Conservation (phyloP, 2,329 filamentous ascomycete species). For the Apiospora saccharicola region DNA sequence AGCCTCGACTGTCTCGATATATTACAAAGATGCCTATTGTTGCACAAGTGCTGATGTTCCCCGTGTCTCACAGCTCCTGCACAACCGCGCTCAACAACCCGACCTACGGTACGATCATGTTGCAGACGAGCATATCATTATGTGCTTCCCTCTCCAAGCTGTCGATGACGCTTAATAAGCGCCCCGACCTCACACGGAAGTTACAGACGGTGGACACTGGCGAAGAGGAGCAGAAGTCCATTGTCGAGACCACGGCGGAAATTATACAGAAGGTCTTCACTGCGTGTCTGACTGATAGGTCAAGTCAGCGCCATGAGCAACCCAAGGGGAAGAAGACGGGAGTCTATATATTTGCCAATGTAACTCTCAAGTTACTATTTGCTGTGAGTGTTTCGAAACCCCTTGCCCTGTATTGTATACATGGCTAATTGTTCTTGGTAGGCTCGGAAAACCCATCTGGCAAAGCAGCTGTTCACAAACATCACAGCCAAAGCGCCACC, state of each 20-base stretch:
- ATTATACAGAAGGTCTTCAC: conserved; percentile 91
- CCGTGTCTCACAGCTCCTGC: conserved; percentile 68
- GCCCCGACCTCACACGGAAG: conserved; percentile 77
- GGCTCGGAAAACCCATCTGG: conserved; percentile 83
- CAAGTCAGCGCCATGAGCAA: conserved; percentile 68
- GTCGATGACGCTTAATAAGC: conserved; percentile 83
- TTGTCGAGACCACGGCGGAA: conserved; percentile 88
- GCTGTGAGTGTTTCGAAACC: conserved; percentile 59
- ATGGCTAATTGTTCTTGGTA: conserved; percentile 40
- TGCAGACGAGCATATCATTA: conserved; percentile 83
- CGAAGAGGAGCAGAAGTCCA: conserved; percentile 74
- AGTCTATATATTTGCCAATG: conserved; percentile 91
- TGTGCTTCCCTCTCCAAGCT: conserved; percentile 82
- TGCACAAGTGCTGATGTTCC: neutral
- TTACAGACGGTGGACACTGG: conserved; percentile 63
- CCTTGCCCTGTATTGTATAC: neutral
- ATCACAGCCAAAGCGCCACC: conserved; percentile 85
- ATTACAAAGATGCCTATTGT: neutral
- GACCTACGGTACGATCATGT: conserved; percentile 79
- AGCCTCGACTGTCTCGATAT: neutral
- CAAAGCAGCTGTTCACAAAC: conserved; percentile 88
- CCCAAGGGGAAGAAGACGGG: conserved; percentile 87
- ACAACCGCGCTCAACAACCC: conserved; percentile 83
- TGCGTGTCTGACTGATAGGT: conserved; percentile 84
- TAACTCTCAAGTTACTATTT: conserved; percentile 87